Conservation (phyloP, 2,329 filamentous ascomycete genomes). For the Phaeosphaeriaceae sp. region DNA sequence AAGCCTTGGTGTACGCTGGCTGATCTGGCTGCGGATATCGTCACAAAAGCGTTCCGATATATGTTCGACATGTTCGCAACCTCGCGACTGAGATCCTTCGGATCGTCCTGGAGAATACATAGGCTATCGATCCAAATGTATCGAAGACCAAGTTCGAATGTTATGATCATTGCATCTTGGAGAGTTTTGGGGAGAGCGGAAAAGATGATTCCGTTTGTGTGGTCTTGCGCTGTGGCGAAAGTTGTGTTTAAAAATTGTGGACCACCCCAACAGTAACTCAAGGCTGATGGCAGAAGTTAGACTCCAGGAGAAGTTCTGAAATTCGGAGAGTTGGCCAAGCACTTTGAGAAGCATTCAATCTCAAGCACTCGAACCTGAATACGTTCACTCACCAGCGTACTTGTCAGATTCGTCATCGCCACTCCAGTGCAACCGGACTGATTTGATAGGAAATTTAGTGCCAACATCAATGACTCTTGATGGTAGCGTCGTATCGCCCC, state of each 20-base stretch:
- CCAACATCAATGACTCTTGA: constrained; percentile 14
- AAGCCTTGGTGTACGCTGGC: constrained; percentile 13
- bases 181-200: constrained; percentile 11
- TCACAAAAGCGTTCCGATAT: constrained; percentile 12
- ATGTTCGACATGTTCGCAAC: constrained; percentile 11
- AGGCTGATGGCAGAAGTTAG: not conserved
- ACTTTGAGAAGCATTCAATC: not conserved
- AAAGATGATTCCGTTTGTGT: constrained; percentile 5
- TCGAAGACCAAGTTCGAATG: constrained; percentile 6
- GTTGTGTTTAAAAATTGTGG: constrained; percentile 10
- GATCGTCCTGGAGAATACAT: constrained; percentile 21
- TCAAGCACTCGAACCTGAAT: no score
- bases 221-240: constrained; percentile 6
- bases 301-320: not conserved
- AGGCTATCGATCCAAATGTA: constrained; percentile 21
- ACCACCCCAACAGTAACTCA: constrained; percentile 17
- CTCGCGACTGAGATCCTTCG: constrained; percentile 4
- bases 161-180: constrained; percentile 14
- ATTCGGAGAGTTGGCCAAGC: not conserved
- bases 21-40: constrained; percentile 15
- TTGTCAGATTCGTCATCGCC: constrained; percentile 9
- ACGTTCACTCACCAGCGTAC: constrained; percentile 5
- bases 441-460: constrained; percentile 3
- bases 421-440: constrained; percentile 13
- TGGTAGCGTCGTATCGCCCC: constrained; percentile 1